These are phyloP conservation scores for Amorphotheca resinae DNA, from an alignment of 495 filamentous ascomycete species.

Conservation along the genomic window DNA sequence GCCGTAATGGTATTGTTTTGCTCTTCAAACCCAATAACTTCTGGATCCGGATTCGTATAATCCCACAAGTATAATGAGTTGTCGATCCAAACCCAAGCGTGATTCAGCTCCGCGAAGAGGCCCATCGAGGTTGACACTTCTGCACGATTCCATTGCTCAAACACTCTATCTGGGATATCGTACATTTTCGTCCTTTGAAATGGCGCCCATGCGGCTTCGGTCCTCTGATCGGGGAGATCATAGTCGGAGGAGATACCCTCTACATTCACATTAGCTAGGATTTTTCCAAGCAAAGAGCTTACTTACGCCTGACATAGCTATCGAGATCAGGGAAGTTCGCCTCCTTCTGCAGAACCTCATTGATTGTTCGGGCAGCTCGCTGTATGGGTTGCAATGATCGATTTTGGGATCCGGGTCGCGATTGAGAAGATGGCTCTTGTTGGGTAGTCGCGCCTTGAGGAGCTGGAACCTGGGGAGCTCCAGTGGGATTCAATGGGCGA, in stretches of 20 bases:
- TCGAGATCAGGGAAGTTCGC: conserved; percentile 80
- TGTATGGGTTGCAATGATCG: conserved; percentile 48
- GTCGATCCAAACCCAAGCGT: conserved; percentile 93
- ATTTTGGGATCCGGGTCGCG: conserved; percentile 5
- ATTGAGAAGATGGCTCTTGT: conserved; percentile 9
- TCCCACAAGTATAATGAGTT: conserved; percentile 96
- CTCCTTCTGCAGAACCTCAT: conserved; percentile 61
- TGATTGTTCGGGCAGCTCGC: conserved; percentile 74
- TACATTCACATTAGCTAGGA: conserved; percentile 21
- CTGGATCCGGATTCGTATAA: conserved; percentile 75
- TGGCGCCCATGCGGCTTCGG: conserved; percentile 64
- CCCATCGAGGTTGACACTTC: conserved; percentile 81
- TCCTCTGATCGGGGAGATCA: conserved; percentile 46
- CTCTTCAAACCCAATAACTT: conserved; percentile 87
- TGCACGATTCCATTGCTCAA: conserved; percentile 77
- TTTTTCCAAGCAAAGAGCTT: neutral
- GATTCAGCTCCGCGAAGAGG: conserved; percentile 80
- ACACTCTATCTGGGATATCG: conserved; percentile 75
- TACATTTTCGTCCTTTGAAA: conserved; percentile 75
- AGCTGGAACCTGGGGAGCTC: neutral
- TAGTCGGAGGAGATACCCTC: conserved; percentile 89
- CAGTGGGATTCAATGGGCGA: neutral
- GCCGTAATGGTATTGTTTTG: conserved; percentile 73
- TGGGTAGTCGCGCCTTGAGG: conserved; percentile 1
- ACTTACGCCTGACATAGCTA: conserved; percentile 78